Evolutionary conservation across 108 stramenopile genomes (phyloP), one percentile per base, ranked within the genome.

Genomic region (Epipyxis sp.): DNA sequence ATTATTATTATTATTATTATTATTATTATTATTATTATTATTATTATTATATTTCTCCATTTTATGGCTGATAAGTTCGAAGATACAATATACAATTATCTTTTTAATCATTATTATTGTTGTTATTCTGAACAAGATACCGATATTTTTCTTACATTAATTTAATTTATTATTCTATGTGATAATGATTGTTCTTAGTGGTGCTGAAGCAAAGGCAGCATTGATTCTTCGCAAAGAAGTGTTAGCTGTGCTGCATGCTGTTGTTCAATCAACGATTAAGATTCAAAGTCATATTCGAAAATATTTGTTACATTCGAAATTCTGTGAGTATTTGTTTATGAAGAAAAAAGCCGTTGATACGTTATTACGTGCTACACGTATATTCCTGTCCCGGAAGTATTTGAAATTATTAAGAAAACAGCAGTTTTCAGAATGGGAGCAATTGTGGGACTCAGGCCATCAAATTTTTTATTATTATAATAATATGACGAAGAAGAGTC

Each of bases 391-490:
- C 29, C 43, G 39, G 0, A 42, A n/a, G 27, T 34, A 30, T 0
- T 81, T 81, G 13, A 25, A 27, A 30, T 50, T 32, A 1, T 34
- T 84, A 20, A n/a, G 43, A 40, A 37, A 40, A 35, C 81, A 84
- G 43, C 81, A 78, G 59, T 43, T 20, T 10, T 81, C 80, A 40
- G 40, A 44, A 50, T 84, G 83, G 83, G 83, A 84, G 37, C 81
- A 84, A 69, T 81, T 84, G 27, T 82, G 78, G 81, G 77, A 84
- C 29, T 69, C 79, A 37, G 43, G 76, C 37, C 40, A 20, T 10
- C 16, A 68, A 1, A 1, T 6, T n/a, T 79, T 82, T 1, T 84
- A 84, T 43, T 84, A 82, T 81, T 84, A 78, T 78, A 59, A 79
- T 69, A 78, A 79, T 58, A 81, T 72, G 69, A 20, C 57, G 41